Evolutionary conservation across 495 filamentous ascomycete genomes (phyloP).

Genomic region (Podospora tetraspora): DNA sequence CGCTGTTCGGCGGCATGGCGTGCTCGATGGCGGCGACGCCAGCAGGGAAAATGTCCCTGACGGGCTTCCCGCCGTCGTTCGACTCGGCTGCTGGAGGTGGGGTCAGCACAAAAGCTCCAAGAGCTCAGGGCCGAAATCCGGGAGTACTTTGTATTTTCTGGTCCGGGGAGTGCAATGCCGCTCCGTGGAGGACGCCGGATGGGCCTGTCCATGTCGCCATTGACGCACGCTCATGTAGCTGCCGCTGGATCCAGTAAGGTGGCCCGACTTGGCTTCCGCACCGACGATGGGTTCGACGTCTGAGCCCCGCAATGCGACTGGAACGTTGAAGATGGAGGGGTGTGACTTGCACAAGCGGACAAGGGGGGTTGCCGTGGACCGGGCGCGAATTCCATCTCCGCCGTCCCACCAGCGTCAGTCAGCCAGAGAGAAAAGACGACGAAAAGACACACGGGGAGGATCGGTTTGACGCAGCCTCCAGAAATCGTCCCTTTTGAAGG

Average conservation of each 20-base stretch:
- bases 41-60: not conserved
- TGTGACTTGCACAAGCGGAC: not conserved
- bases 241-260: constrained; percentile 4
- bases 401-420: not conserved
- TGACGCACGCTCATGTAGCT: not conserved
- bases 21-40: not conserved
- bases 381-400: not conserved
- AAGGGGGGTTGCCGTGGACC: not conserved
- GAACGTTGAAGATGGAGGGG: not conserved
- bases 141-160: not conserved
- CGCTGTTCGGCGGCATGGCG: not conserved
- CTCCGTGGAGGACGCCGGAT: not conserved
- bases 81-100: not conserved
- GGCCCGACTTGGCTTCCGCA: not conserved
- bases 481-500: not conserved
- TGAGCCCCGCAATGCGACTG: constrained; percentile 5
- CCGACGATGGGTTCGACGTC: not conserved
- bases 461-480: not conserved
- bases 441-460: not conserved
- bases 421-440: not conserved
- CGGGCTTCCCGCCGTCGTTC: not conserved
- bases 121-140: not conserved
- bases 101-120: not conserved
- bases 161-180: not conserved
- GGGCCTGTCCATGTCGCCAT: not conserved